Evolutionary conservation across 1,284 basidiomycete genomes (phyloP).

Genomic region (Athelia sp.): DNA sequence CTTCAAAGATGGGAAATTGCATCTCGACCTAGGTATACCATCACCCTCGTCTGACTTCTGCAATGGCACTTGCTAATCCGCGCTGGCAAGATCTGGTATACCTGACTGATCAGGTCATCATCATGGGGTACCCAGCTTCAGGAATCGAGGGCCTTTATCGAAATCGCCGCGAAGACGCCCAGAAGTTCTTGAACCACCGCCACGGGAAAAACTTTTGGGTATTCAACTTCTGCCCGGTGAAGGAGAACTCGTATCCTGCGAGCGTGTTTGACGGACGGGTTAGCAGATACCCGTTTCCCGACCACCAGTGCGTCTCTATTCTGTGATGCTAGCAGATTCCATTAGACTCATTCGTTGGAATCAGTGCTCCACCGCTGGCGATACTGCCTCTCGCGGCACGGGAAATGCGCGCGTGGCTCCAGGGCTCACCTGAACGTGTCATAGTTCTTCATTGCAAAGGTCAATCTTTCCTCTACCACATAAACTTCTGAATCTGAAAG

Average conservation of each 20-base stretch:
- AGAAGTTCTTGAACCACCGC: slow-evolving; percentile 69
- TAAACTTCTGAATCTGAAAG: not conserved
- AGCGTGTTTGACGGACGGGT: slow-evolving; percentile 64
- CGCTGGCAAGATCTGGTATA: slow-evolving; percentile 62
- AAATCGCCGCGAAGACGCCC: slow-evolving; percentile 75
- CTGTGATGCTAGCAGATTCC: not conserved
- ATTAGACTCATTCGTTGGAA: slow-evolving; percentile 7
- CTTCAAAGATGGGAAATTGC: slow-evolving; percentile 64
- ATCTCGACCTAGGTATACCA: slow-evolving; percentile 58
- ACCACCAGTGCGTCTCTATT: slow-evolving; percentile 69
- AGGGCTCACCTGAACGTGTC: slow-evolving; percentile 62
- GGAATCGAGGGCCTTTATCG: slow-evolving; percentile 79
- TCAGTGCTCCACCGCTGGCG: slow-evolving; percentile 76
- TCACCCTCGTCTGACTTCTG: too few relatives aligned
- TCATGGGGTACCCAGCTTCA: slow-evolving; percentile 86
- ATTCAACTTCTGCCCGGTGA: slow-evolving; percentile 84
- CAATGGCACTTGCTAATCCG: not conserved
- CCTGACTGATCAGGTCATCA: slow-evolving; percentile 77
- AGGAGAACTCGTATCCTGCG: slow-evolving; percentile 65
- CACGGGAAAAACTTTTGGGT: slow-evolving; percentile 79
- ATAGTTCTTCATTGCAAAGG: slow-evolving; percentile 91
- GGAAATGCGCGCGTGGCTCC: slow-evolving; percentile 79
- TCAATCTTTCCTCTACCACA: slow-evolving; percentile 15
- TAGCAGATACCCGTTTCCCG: slow-evolving; percentile 84
- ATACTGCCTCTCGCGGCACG: slow-evolving; percentile 73